These are phyloP conservation scores for Penicillium olsonii DNA, from an alignment of 2,329 filamentous ascomycete genomes.

Conservation along the genomic window DNA sequence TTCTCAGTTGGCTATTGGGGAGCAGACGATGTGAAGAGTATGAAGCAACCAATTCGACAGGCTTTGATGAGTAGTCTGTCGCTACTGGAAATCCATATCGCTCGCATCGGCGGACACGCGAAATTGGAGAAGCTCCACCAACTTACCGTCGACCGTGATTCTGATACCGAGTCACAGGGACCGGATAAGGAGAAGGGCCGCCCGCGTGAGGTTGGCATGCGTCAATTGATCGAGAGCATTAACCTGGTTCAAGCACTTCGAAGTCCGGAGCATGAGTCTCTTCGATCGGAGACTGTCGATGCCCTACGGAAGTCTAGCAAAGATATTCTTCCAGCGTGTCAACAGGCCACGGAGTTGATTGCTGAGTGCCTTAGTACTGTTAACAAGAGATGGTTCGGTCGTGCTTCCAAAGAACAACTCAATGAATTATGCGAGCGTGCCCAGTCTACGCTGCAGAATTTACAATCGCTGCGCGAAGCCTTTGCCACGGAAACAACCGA, in stretches of 20 bases:
- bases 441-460: slow-evolving; percentile 21
- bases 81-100: slow-evolving; percentile 49
- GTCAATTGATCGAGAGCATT: slow-evolving; percentile 36
- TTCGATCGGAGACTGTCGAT: slow-evolving; percentile 36
- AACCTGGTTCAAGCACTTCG: slow-evolving; percentile 42
- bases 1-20: slow-evolving; percentile 51
- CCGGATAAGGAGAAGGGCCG: slow-evolving; percentile 18
- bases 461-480: slow-evolving; percentile 27
- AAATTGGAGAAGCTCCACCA: slow-evolving; percentile 21
- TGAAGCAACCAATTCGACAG: slow-evolving; percentile 42
- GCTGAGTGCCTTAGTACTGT: slow-evolving; percentile 32
- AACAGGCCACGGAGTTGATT: slow-evolving; percentile 23
- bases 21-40: slow-evolving; percentile 43
- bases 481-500: slow-evolving; percentile 42
- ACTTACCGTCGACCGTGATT: slow-evolving; percentile 10
- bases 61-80: slow-evolving; percentile 38
- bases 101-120: slow-evolving; percentile 23
- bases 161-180: slow-evolving; percentile 1
- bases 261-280: slow-evolving; percentile 37
- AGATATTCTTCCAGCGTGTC: slow-evolving; percentile 29
- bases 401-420: slow-evolving; percentile 22
- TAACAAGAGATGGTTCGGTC: slow-evolving; percentile 32
- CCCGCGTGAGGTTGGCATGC: slow-evolving; percentile 27
- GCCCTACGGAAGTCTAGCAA: slow-evolving; percentile 32
- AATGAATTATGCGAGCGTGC: slow-evolving; percentile 23